Percentiles rank a stretch among this genome's conserved stretches.
These are phyloP conservation scores for Paraglomus occultum DNA, from an alignment of 192 early-diverging fungal species.

Conservation along the genomic window DNA sequence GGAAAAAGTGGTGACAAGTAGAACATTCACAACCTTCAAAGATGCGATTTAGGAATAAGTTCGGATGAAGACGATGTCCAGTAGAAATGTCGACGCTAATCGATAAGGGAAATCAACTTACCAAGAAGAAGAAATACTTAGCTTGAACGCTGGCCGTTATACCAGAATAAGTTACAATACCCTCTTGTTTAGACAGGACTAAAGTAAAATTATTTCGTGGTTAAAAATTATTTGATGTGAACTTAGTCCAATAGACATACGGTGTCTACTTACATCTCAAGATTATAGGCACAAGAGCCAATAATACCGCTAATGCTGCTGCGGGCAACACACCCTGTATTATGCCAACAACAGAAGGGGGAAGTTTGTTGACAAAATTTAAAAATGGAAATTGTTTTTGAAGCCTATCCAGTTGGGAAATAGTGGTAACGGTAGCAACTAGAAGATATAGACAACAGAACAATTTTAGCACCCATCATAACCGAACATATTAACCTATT, in stretches of 20 bases:
- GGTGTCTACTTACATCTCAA: conserved; percentile 50
- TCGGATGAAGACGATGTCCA: neutral
- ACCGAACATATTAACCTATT: neutral
- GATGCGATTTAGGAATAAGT: conserved; percentile 11
- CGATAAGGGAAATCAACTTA: conserved; percentile 33
- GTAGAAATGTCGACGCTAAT: neutral
- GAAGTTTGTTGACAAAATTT: conserved; percentile 34
- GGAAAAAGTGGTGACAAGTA: conserved; percentile 74
- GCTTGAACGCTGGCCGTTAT: conserved; percentile 29
- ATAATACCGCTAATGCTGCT: conserved; percentile 62
- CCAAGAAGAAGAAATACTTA: conserved; percentile 79
- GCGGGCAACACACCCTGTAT: conserved; percentile 72
- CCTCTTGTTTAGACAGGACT: conserved; percentile 60
- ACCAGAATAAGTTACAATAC: conserved; percentile 29
- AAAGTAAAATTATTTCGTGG: neutral
- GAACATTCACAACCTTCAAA: conserved; percentile 68
- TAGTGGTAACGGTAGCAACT: conserved; percentile 56
- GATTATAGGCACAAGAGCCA: conserved; percentile 65
- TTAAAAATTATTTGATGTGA: too few relatives aligned
- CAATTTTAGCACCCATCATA: conserved; percentile 3
- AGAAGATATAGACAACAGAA: neutral
- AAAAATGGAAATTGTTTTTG: conserved; percentile 48
- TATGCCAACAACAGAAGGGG: conserved; percentile 39
- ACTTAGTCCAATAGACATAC: neutral
- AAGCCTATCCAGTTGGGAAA: conserved; percentile 52